Evolutionary conservation across 495 filamentous ascomycete species (phyloP).

Genomic region (Tuber aestivum): DNA sequence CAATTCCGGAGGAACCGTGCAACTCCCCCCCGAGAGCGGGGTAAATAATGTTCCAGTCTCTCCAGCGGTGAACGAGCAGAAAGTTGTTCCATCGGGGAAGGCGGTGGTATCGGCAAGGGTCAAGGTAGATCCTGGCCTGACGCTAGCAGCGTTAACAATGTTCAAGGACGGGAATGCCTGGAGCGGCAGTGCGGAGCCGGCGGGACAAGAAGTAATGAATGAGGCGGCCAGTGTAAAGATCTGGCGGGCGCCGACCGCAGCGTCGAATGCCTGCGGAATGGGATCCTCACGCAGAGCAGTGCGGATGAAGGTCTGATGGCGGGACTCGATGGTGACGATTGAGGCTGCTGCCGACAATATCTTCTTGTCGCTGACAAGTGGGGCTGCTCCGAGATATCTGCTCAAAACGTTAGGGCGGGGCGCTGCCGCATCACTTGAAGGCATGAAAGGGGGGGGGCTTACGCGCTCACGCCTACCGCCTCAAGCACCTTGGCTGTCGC

Average conservation of each 20-base stretch:
- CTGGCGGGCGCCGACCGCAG: slow-evolving; percentile 52
- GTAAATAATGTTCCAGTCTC: slow-evolving; percentile 53
- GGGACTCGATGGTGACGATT: slow-evolving; percentile 57
- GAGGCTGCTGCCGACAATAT: slow-evolving; percentile 55
- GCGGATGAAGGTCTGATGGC: slow-evolving; percentile 59
- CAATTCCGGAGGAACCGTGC: slow-evolving; percentile 49
- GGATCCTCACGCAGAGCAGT: slow-evolving; percentile 47
- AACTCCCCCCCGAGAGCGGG: slow-evolving; percentile 48
- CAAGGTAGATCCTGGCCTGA: slow-evolving; percentile 47
- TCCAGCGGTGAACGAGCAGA: slow-evolving; percentile 56
- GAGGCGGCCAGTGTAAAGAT: slow-evolving; percentile 60
- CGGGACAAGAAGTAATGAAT: slow-evolving; percentile 58
- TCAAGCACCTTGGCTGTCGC: slow-evolving; percentile 57
- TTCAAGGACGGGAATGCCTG: slow-evolving; percentile 54
- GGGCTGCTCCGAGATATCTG: slow-evolving; percentile 56
- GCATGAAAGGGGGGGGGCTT: slow-evolving; percentile 12
- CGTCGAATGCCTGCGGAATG: slow-evolving; percentile 57
- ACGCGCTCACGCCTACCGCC: slow-evolving; percentile 57
- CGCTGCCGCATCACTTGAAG: too few relatives aligned
- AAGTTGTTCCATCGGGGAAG: slow-evolving; percentile 35
- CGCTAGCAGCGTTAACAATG: slow-evolving; percentile 48
- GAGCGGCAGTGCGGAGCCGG: slow-evolving; percentile 53
- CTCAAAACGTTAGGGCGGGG: background rate
- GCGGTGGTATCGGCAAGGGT: slow-evolving; percentile 46
- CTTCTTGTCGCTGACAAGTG: slow-evolving; percentile 50